Conservation (phyloP, 1,284 basidiomycete species). For the Ceratobasidium sp. region DNA sequence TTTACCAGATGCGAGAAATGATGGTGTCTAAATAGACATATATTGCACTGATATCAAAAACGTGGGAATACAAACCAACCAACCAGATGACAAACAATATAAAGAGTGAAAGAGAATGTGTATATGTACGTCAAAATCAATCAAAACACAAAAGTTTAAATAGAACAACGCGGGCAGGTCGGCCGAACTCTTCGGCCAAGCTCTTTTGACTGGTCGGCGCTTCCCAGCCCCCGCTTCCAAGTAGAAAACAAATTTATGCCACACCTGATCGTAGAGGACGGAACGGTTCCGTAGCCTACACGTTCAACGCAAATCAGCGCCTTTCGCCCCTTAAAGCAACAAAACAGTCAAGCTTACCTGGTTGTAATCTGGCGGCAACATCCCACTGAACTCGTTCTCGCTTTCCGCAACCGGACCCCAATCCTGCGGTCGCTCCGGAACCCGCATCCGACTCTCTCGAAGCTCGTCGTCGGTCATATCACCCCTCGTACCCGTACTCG, state of each 20-base stretch:
- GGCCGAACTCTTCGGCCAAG: too few relatives aligned
- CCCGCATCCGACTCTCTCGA: constrained; percentile 16
- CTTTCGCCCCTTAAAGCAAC: too few relatives aligned
- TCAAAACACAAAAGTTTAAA: neutral
- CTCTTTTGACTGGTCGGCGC: too few relatives aligned
- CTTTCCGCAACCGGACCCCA: constrained; percentile 22
- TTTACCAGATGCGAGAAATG: too few relatives aligned
- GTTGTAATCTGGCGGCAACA: constrained; percentile 21
- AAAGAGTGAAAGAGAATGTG: neutral
- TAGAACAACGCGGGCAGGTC: neutral
- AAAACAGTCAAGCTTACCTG: constrained; percentile 14
- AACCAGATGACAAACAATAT: too few relatives aligned
- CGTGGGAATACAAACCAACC: too few relatives aligned
- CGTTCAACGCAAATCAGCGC: neutral
- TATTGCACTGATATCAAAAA: too few relatives aligned
- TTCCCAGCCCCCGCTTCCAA: too few relatives aligned
- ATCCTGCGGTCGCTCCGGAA: constrained; percentile 27
- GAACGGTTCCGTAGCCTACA: constrained; percentile 21
- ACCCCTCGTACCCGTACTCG: neutral
- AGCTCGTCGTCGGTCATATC: constrained; percentile 30
- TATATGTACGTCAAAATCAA: neutral
- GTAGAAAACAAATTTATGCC: neutral
- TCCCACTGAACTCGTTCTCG: neutral
- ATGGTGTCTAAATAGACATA: too few relatives aligned
- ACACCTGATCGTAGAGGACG: neutral